Evolutionary conservation across 2,329 filamentous ascomycete genomes (phyloP).

Genomic region (Botrytis fragariae): DNA sequence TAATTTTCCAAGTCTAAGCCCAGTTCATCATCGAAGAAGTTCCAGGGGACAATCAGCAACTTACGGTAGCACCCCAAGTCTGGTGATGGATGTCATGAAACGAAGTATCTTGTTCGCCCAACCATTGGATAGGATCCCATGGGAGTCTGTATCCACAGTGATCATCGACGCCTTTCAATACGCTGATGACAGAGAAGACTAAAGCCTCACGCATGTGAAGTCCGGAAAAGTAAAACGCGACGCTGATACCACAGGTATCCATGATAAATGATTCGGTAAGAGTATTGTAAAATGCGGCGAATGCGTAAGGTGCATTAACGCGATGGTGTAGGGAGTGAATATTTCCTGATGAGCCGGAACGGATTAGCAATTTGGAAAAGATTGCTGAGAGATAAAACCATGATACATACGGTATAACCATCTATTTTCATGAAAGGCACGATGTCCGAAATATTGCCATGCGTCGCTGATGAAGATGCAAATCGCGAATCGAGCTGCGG

Average conservation of each 20-base stretch:
- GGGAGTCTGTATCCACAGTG: constrained; percentile 91
- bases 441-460: constrained; percentile 95
- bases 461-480: constrained; percentile 78
- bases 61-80: constrained; percentile 12
- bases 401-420: constrained; percentile 12
- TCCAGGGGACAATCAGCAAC: not conserved
- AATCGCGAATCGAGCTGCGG: constrained; percentile 68
- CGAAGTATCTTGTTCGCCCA: constrained; percentile 16
- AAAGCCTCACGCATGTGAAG: constrained; percentile 81
- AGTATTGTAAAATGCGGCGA: constrained; percentile 94
- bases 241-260: constrained; percentile 80
- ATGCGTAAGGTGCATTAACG: constrained; percentile 92
- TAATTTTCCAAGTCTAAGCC: not conserved
- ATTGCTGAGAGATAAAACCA: accelerated
- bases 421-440: constrained; percentile 91
- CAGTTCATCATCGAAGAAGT: too few species aligned
- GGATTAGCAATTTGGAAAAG: not conserved
- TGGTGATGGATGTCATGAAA: constrained; percentile 22
- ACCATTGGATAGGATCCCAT: constrained; percentile 63
- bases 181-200: constrained; percentile 80
- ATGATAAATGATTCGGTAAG: constrained; percentile 86
- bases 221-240: constrained; percentile 73
- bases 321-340: constrained; percentile 92
- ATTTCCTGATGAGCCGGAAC: constrained; percentile 48
- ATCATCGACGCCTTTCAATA: constrained; percentile 92